Conservation (phyloP, 176 grass and related monocot species). For the Oryza glumipatula region DNA sequence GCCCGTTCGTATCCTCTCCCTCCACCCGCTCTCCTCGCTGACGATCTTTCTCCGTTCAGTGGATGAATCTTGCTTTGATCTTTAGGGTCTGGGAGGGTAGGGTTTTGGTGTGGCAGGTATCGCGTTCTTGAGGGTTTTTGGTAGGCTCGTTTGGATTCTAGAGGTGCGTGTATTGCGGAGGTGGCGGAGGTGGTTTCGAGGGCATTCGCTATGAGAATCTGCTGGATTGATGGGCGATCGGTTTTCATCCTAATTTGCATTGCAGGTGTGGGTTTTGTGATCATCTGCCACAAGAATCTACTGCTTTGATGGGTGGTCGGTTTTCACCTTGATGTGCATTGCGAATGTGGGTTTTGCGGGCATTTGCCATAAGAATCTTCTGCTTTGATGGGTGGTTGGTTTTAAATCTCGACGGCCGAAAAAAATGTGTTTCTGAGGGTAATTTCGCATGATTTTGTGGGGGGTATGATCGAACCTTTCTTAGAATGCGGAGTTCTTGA, state of each 20-base stretch:
- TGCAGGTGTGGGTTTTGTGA: neutral
- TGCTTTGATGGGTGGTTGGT: neutral
- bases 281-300: neutral
- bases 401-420: neutral
- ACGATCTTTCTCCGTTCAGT: neutral
- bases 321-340: neutral
- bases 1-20: slow-evolving; percentile 54
- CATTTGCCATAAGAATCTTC: too few species aligned
- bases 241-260: neutral
- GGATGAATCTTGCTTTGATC: neutral
- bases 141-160: neutral
- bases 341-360: too few species aligned
- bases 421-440: neutral
- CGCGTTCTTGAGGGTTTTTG: neutral
- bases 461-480: neutral
- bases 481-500: neutral
- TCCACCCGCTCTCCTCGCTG: neutral
- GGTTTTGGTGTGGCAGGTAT: slow-evolving; percentile 34
- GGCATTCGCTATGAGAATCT: slow-evolving; percentile 18
- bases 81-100: slow-evolving; percentile 27
- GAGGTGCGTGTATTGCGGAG: neutral
- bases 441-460: slow-evolving; percentile 2
- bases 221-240: neutral
- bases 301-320: neutral
- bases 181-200: neutral